Evolutionary conservation across 2,329 filamentous ascomycete species (phyloP).

Genomic region (Exophiala oligosperma): DNA sequence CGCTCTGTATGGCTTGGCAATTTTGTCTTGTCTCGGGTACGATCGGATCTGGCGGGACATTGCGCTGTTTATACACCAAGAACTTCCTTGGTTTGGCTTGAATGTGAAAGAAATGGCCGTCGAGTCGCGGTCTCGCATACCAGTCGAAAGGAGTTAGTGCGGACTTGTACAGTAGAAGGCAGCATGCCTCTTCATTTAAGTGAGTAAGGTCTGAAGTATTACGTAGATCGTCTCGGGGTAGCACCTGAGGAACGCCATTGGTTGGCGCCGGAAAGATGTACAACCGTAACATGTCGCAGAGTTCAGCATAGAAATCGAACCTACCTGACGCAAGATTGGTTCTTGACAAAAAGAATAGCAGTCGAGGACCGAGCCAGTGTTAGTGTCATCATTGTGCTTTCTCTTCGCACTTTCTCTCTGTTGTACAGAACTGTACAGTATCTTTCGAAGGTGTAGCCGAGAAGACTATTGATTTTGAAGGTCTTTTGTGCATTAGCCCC

Average conservation of each 20-base stretch:
- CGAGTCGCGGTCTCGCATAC: background rate
- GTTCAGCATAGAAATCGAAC: background rate
- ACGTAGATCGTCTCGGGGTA: background rate
- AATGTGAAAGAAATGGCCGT: background rate
- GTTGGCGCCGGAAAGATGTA: background rate
- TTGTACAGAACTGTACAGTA: too few species aligned
- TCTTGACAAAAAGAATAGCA: too few species aligned
- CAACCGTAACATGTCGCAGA: background rate
- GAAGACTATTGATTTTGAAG: too few species aligned
- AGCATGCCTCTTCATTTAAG: background rate
- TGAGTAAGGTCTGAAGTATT: background rate
- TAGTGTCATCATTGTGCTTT: too few species aligned
- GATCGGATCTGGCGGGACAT: background rate
- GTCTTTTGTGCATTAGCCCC: too few species aligned
- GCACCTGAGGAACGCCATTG: background rate
- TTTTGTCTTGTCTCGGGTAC: background rate
- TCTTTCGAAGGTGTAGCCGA: too few species aligned
- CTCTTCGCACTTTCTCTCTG: too few species aligned
- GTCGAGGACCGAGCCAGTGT: too few species aligned
- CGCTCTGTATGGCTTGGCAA: background rate
- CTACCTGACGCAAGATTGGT: too few species aligned
- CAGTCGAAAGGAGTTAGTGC: background rate
- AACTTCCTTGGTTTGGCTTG: background rate
- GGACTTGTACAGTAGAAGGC: background rate
- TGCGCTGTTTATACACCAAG: background rate